Evolutionary conservation across 1,284 basidiomycete genomes (phyloP), one percentile per base, ranked within the genome.

Genomic region (Meripilus lineatus): DNA sequence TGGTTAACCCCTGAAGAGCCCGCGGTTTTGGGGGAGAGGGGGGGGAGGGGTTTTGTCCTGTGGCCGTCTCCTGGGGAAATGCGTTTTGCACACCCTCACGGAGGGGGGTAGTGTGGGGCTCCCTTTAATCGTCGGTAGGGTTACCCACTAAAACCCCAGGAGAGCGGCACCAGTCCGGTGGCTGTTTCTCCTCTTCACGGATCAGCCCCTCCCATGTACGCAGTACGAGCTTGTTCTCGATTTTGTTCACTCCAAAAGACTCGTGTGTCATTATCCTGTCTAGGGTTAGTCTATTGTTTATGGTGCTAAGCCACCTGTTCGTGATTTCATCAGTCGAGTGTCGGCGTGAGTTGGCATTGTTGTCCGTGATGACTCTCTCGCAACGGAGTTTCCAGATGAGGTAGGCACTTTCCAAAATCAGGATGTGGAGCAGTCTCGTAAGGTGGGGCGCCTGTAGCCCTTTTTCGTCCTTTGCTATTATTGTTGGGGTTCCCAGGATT

Each of bases 331-430:
- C 4, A 7, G 25, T 8, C 0, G 49, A 17, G 46, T 46, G 41
- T 3, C 43, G 21, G 0, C 2, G 13, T 5, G 20, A n/a, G 3
- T 10, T 5, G 22, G 45, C 32, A 0, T 40, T 44, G 1, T 47
- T 36, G 2, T 41, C 32, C 20, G 30, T 20, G 3, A 64, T 59
- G 0, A 54, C 50, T 10, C 58, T 17, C 22, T 63, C 54, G 38
- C 52, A 54, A 14, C 62, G 33, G 3, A 64, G 34, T 28, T 51
- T 56, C 64, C 63, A 67, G 14, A 65, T 60, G 1, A 66, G 50
- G 42, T 63, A 50, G 0, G 56, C 55, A 0, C 59, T 49, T 38
- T 67, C 62, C 0, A 59, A 48, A 3, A 62, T 48, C 1, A 67
- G 25, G 4, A 66, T 63, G 2, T 53, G 44, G 45, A 50, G 62